These are phyloP conservation scores for Verticillium klebahnii DNA, from an alignment of 2,329 filamentous ascomycete species.

Conservation along the genomic window DNA sequence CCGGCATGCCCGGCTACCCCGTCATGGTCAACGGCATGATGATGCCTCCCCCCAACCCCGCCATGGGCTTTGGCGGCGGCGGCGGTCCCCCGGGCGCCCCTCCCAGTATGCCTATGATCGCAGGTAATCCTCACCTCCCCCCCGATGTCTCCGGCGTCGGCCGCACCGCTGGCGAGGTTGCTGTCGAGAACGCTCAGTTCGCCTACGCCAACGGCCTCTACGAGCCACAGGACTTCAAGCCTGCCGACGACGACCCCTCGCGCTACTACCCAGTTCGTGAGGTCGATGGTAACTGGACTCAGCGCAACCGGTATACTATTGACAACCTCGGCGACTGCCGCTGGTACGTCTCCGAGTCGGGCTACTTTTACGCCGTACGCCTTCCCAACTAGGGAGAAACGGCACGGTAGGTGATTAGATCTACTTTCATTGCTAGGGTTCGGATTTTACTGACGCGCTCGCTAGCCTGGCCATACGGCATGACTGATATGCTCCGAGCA, in stretches of 20 bases:
- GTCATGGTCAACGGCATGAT: conserved; percentile 4
- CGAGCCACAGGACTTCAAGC: conserved; percentile 59
- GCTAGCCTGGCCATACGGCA: neutral
- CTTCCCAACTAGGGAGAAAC: conserved; percentile 31
- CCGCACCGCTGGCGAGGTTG: conserved; percentile 43
- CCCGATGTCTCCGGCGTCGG: conserved; percentile 50
- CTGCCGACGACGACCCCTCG: conserved; percentile 53
- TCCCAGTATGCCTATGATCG: neutral
- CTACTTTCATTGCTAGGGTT: neutral
- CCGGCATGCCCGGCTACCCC: conserved; percentile 23
- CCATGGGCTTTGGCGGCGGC: neutral
- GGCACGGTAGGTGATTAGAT: neutral
- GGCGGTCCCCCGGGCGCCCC: conserved; percentile 18
- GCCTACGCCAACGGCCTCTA: conserved; percentile 45
- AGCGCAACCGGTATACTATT: conserved; percentile 56
- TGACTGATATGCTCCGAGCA: neutral
- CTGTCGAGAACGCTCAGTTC: conserved; percentile 41
- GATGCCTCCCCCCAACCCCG: conserved; percentile 3
- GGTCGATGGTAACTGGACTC: conserved; percentile 54
- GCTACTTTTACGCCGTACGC: conserved; percentile 58
- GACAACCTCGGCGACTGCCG: conserved; percentile 51
- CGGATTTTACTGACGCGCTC: neutral
- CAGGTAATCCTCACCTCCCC: conserved; percentile 26
- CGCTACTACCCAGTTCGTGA: conserved; percentile 60
- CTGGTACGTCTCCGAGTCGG: conserved; percentile 55